Conservation (phyloP, 495 filamentous ascomycete species). For the Neurospora tetrasperma region DNA sequence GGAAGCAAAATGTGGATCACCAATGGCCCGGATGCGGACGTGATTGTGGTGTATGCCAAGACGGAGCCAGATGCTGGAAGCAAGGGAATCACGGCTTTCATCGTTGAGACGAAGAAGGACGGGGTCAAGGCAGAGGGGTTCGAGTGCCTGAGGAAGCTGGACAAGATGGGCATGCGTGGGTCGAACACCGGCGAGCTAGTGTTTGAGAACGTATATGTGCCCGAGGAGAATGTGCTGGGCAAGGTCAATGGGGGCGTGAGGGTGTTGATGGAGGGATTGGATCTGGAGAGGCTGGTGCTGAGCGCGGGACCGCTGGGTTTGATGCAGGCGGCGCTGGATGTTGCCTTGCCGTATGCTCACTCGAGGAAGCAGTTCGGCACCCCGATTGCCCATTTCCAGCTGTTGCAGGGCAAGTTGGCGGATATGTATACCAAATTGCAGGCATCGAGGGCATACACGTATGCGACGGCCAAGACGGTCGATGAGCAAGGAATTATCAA, state of each 20-base stretch:
- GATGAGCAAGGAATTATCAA: conserved; percentile 61
- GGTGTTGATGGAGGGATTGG: conserved; percentile 92
- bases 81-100: conserved; percentile 92
- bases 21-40: conserved; percentile 88
- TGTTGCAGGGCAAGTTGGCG: conserved; percentile 86
- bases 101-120: conserved; percentile 53
- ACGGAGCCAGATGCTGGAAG: conserved; percentile 69
- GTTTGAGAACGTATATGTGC: conserved; percentile 90
- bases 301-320: conserved; percentile 86
- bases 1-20: conserved; percentile 99
- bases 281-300: conserved; percentile 87
- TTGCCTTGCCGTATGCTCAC: conserved; percentile 84
- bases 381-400: conserved; percentile 86
- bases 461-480: conserved; percentile 61
- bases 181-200: conserved; percentile 92
- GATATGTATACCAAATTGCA: conserved; percentile 96
- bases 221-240: conserved; percentile 70
- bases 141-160: conserved; percentile 79
- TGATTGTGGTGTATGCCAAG: conserved; percentile 91
- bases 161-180: conserved; percentile 97
- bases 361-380: conserved; percentile 76
- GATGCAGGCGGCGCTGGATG: conserved; percentile 87
- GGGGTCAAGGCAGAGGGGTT: conserved; percentile 52
- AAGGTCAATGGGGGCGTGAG: conserved; percentile 69
- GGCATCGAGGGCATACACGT: conserved; percentile 71